Conservation (phyloP, 2,329 filamentous ascomycete genomes). For the Erysiphe pulchra region DNA sequence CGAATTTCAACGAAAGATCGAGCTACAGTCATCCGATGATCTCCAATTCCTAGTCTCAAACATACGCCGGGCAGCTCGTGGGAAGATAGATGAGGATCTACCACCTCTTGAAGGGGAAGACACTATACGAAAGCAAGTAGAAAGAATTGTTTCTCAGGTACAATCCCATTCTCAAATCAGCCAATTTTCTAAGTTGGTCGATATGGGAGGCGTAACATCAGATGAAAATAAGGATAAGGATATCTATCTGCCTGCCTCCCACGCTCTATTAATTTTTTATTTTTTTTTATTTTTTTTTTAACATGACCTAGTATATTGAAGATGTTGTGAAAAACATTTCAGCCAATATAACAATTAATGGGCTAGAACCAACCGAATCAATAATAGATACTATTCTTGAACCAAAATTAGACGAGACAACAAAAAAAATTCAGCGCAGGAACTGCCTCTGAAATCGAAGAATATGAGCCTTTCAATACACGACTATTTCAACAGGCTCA, state of each 20-base stretch:
- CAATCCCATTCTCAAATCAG: constrained; percentile 1
- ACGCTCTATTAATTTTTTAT: too few relatives aligned
- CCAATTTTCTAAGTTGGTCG: background rate
- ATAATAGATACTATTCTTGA: constrained; percentile 14
- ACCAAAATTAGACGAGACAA: constrained; percentile 1
- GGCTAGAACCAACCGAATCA: constrained; percentile 17
- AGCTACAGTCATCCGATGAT: constrained; percentile 54
- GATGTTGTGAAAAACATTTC: constrained; percentile 31
- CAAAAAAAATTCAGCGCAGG: constrained; percentile 3
- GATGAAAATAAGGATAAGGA: too few relatives aligned
- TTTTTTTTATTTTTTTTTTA: too few relatives aligned
- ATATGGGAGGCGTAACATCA: too few relatives aligned
- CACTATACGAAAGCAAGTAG: constrained; percentile 30
- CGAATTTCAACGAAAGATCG: constrained; percentile 41
- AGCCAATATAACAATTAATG: constrained; percentile 37
- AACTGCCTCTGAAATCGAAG: constrained; percentile 13
- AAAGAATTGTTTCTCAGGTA: constrained; percentile 32
- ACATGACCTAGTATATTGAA: constrained; percentile 26
- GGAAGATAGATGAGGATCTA: constrained; percentile 40
- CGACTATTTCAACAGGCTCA: constrained; percentile 32
- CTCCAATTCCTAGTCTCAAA: constrained; percentile 43
- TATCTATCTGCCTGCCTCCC: too few relatives aligned
- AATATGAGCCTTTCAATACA: constrained; percentile 33
- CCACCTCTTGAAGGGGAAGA: constrained; percentile 36
- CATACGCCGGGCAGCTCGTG: constrained; percentile 38